phyloP scores from a whole-genome alignment of 164 flowering plant species.

The Nelumbo lutea region DNA sequence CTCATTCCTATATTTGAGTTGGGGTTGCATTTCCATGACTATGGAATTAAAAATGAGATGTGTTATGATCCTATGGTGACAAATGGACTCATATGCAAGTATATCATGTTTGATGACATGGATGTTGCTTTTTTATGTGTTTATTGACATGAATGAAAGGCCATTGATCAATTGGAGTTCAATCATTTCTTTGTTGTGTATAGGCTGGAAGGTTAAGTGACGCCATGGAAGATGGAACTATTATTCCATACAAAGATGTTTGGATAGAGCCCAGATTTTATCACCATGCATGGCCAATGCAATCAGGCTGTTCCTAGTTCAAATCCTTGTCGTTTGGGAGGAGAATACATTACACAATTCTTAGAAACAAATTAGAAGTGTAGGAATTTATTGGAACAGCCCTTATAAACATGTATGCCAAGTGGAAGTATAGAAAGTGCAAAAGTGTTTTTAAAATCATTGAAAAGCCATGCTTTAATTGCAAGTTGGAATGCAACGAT shows the following conservation, averaged over 20 bases:
- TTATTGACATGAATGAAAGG: constrained; percentile 26
- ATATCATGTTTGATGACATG: constrained; percentile 25
- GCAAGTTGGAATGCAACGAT: constrained; percentile 44
- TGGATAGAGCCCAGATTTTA: constrained; percentile 32
- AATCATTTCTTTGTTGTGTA: constrained; percentile 32
- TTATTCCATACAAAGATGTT: constrained; percentile 29
- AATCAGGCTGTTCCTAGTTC: constrained; percentile 34
- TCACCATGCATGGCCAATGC: constrained; percentile 25
- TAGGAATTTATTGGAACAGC: constrained; percentile 38
- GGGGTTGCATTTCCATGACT: constrained; percentile 31
- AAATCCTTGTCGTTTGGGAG: constrained; percentile 31
- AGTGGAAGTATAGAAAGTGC: constrained; percentile 39
- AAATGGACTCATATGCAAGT: constrained; percentile 44
- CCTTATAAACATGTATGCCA: constrained; percentile 45
- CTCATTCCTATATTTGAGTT: constrained; percentile 10
- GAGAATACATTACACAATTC: constrained; percentile 29
- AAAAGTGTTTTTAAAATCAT: constrained; percentile 30
- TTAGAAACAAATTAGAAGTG: constrained; percentile 31
- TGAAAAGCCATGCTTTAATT: constrained; percentile 21
- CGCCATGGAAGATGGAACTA: constrained; percentile 22
- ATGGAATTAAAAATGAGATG: constrained; percentile 28
- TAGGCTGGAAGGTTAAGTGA: constrained; percentile 28
- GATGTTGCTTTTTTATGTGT: constrained; percentile 28
- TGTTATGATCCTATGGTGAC: constrained; percentile 24
- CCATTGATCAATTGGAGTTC: constrained; percentile 41